These are phyloP conservation scores for Arthrobotrys entomopaga DNA, from an alignment of 2,329 filamentous ascomycete species.

Conservation along the genomic window DNA sequence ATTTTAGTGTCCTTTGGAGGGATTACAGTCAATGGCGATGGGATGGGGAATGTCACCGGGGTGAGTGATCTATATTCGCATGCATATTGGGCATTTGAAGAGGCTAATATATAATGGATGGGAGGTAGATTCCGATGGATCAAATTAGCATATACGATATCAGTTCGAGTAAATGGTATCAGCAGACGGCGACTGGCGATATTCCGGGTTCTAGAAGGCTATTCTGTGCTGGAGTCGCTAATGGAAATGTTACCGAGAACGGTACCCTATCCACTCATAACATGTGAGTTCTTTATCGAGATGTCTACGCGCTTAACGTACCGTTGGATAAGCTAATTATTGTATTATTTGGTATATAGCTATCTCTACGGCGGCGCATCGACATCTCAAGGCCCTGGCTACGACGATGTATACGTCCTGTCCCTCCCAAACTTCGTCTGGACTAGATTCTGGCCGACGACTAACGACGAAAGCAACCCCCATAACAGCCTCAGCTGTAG, in stretches of 20 bases:
- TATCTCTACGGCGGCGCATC: conserved; percentile 71
- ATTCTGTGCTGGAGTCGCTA: conserved; percentile 72
- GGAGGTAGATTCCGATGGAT: conserved; percentile 21
- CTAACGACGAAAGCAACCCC: conserved; percentile 60
- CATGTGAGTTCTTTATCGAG: conserved; percentile 66
- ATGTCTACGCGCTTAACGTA: not conserved
- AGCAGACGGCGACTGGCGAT: conserved; percentile 68
- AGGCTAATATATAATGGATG: not conserved
- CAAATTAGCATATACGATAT: conserved; percentile 70
- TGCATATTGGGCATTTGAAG: not conserved
- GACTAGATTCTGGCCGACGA: conserved; percentile 69
- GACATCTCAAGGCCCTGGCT: conserved; percentile 65
- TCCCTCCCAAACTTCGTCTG: conserved; percentile 72
- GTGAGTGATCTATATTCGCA: conserved; percentile 1
- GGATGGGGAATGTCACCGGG: not conserved
- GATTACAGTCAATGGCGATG: conserved; percentile 62
- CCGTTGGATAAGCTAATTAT: not conserved
- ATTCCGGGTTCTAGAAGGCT: conserved; percentile 68
- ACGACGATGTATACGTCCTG: conserved; percentile 72
- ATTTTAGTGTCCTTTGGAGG: conserved; percentile 73
- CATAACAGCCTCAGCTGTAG: conserved; percentile 71
- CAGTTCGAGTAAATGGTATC: conserved; percentile 70
- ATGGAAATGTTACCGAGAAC: conserved; percentile 66
- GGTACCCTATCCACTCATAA: conserved; percentile 68
- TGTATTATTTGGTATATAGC: conserved; percentile 60